These are phyloP conservation scores for Thermomyces lanuginosus DNA, from an alignment of 2,329 filamentous ascomycete genomes.

Conservation along the genomic window DNA sequence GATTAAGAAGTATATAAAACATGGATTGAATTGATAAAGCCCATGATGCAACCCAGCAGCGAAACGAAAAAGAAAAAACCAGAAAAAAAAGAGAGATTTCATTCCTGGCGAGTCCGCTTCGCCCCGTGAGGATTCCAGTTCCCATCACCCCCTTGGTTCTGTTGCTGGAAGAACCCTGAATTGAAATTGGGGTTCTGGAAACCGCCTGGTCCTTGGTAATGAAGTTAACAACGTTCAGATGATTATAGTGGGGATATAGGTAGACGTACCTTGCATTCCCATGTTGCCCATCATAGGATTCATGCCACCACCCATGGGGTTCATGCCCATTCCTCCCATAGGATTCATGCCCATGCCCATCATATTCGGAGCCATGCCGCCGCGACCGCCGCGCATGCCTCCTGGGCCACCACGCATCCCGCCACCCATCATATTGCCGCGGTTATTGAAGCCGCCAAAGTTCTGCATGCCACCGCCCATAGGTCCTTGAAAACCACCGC, in stretches of 20 bases:
- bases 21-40: too few relatives aligned
- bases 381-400: slow-evolving; percentile 43
- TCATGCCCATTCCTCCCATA: slow-evolving; percentile 39
- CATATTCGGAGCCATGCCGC: slow-evolving; percentile 41
- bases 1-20: too few relatives aligned
- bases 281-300: slow-evolving; percentile 40
- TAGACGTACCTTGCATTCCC: slow-evolving; percentile 32
- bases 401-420: slow-evolving; percentile 39
- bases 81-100: slow-evolving; percentile 8
- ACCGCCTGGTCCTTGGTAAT: slow-evolving; percentile 29
- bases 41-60: too few relatives aligned
- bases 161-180: slow-evolving; percentile 46
- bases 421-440: slow-evolving; percentile 39
- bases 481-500: slow-evolving; percentile 35
- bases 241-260: slow-evolving; percentile 6
- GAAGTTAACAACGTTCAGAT: slow-evolving; percentile 9
- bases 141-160: slow-evolving; percentile 37
- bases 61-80: slow-evolving; percentile 1
- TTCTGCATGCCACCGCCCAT: slow-evolving; percentile 37
- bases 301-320: slow-evolving; percentile 39
- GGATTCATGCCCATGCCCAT: slow-evolving; percentile 37
- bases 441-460: slow-evolving; percentile 33
- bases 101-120: slow-evolving; percentile 62
- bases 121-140: slow-evolving; percentile 69
- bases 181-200: slow-evolving; percentile 62